Percentiles rank a stretch among this genome's conserved stretches.
These are phyloP conservation scores for Hawksworthiomyces lignivorus DNA, from an alignment of 2,329 filamentous ascomycete species.

Conservation along the genomic window DNA sequence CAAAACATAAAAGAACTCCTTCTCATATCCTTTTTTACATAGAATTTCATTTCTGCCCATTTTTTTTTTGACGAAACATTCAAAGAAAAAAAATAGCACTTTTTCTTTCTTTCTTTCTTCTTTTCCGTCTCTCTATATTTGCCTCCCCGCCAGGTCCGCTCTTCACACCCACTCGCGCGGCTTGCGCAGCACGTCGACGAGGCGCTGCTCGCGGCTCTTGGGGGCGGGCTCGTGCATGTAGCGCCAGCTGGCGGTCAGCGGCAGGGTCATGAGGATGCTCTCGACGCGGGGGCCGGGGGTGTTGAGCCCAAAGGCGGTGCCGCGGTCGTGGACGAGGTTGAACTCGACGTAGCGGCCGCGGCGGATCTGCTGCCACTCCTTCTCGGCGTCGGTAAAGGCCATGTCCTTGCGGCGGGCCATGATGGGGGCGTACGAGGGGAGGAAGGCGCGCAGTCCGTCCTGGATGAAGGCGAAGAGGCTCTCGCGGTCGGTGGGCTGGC, in stretches of 20 bases:
- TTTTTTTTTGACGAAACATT: not conserved
- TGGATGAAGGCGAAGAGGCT: constrained; percentile 85
- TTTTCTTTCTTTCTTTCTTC: not conserved
- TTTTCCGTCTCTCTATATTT: constrained; percentile 3
- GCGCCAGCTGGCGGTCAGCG: constrained; percentile 84
- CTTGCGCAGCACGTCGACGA: constrained; percentile 63
- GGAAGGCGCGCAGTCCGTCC: constrained; percentile 76
- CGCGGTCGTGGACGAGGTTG: constrained; percentile 93
- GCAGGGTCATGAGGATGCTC: constrained; percentile 96
- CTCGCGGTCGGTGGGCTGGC: constrained; percentile 54
- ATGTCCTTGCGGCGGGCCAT: constrained; percentile 83
- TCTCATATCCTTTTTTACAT: too few relatives aligned
- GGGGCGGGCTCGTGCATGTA: constrained; percentile 88
- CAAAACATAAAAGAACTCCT: too few relatives aligned
- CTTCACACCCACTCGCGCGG: constrained; percentile 64
- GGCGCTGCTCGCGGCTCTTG: constrained; percentile 66
- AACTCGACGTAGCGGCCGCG: constrained; percentile 97
- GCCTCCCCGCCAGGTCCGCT: constrained; percentile 11
- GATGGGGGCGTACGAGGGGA: constrained; percentile 87
- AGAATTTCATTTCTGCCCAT: too few relatives aligned
- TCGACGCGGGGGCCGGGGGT: constrained; percentile 88
- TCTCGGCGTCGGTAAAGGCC: constrained; percentile 78
- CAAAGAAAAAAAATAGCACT: not conserved
- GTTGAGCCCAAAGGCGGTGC: constrained; percentile 88
- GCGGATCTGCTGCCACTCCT: constrained; percentile 93